These are phyloP conservation scores for Triglochin maritima DNA, from an alignment of 106 monocot genomes.

Conservation along the genomic window DNA sequence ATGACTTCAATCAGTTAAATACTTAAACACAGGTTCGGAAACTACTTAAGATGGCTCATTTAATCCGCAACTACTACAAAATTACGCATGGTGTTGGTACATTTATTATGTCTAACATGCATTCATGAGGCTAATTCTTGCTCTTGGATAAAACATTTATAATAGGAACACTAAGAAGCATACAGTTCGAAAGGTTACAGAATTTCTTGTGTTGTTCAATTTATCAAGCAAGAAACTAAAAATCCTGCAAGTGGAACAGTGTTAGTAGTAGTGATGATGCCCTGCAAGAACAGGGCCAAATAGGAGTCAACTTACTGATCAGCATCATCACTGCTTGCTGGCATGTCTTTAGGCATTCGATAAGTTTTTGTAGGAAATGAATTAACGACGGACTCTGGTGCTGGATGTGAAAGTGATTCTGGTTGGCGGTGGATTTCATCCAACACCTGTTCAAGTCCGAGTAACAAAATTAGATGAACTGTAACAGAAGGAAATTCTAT, in stretches of 20 bases:
- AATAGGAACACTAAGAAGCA: background rate
- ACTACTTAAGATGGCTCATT: too few relatives aligned
- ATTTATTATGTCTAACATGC: too few relatives aligned
- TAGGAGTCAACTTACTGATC: constrained; percentile 43
- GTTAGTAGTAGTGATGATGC: background rate
- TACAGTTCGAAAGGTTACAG: too few relatives aligned
- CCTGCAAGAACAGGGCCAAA: background rate
- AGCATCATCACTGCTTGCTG: constrained; percentile 26
- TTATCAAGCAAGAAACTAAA: too few relatives aligned
- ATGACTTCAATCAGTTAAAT: too few relatives aligned
- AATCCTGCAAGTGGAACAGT: background rate
- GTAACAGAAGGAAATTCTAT: too few relatives aligned
- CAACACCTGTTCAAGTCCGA: constrained; percentile 33
- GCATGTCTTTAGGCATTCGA: constrained; percentile 14
- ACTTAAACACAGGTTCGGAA: too few relatives aligned
- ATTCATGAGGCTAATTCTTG: too few relatives aligned
- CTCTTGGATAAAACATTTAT: background rate
- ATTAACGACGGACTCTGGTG: constrained; percentile 67
- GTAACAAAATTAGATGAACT: too few relatives aligned
- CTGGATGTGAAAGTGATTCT: constrained; percentile 45
- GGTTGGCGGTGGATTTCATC: constrained; percentile 88
- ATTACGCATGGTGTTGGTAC: too few relatives aligned
- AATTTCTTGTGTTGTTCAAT: too few relatives aligned
- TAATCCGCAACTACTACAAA: too few relatives aligned
- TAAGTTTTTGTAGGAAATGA: constrained; percentile 55